Conservation (phyloP, 2,329 filamentous ascomycete species). For the Gnomoniopsis sp. region DNA sequence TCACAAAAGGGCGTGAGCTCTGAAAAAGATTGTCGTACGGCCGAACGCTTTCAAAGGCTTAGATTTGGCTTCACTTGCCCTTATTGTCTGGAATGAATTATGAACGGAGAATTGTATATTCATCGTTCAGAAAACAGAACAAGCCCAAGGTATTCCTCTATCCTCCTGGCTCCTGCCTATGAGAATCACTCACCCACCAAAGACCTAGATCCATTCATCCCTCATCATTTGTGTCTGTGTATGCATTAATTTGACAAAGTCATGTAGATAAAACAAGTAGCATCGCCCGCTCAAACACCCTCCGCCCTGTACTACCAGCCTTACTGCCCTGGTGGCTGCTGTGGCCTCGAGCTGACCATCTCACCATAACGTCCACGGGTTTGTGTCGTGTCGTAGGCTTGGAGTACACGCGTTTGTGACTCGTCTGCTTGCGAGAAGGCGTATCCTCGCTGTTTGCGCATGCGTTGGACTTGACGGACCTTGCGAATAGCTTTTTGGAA, state of each 20-base stretch:
- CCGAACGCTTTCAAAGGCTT: too few relatives aligned
- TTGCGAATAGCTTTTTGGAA: conserved; percentile 99
- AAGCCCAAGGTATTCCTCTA: too few relatives aligned
- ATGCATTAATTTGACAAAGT: not conserved
- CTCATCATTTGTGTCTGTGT: not conserved
- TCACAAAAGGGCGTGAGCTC: too few relatives aligned
- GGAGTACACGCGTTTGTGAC: conserved; percentile 88
- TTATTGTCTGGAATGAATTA: too few relatives aligned
- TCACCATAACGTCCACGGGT: conserved; percentile 91
- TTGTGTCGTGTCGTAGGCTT: conserved; percentile 96
- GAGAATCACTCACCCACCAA: too few relatives aligned
- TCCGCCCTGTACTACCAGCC: not conserved
- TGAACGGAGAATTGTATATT: too few relatives aligned
- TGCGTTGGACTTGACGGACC: conserved; percentile 94
- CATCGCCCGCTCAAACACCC: not conserved
- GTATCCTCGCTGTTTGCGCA: conserved; percentile 98
- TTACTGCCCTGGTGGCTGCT: not conserved
- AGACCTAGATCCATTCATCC: not conserved
- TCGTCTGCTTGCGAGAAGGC: conserved; percentile 98
- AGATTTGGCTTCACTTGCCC: too few relatives aligned
- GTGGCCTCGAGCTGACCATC: conserved; percentile 60
- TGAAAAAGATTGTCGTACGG: too few relatives aligned
- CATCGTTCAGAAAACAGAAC: too few relatives aligned
- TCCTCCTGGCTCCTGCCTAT: too few relatives aligned
- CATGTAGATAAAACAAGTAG: not conserved